phyloP scores from a whole-genome alignment of 768 basidiomycete species.

The Trametes sanguinea region DNA sequence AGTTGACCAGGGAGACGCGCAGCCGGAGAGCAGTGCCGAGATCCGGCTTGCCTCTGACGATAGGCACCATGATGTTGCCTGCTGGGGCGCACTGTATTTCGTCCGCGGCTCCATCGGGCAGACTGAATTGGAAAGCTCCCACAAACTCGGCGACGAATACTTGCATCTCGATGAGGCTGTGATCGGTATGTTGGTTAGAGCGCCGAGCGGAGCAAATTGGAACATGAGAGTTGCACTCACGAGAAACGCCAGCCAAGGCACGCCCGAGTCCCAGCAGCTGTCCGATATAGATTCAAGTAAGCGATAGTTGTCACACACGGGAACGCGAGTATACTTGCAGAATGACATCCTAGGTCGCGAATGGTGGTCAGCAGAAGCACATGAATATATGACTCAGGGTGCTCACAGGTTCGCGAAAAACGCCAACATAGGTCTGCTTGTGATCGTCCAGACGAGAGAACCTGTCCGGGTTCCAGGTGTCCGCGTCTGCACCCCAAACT shows the following conservation, averaged over 20 bases:
- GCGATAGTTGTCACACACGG: no score
- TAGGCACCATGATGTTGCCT: constrained; percentile 33
- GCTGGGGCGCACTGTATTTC: constrained; percentile 32
- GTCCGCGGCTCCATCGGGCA: constrained; percentile 23
- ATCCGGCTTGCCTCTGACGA: constrained; percentile 31
- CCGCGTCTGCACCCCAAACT: constrained; percentile 22
- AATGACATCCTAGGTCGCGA: constrained; percentile 7
- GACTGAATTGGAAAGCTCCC: constrained; percentile 36
- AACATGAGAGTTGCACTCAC: neutral
- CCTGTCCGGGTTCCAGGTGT: constrained; percentile 21
- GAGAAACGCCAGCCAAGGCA: constrained; percentile 25
- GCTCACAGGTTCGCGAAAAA: constrained; percentile 20
- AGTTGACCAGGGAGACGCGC: constrained; percentile 21
- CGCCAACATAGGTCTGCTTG: constrained; percentile 20
- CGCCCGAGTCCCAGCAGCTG: neutral
- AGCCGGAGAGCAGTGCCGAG: constrained; percentile 36
- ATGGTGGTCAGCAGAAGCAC: neutral
- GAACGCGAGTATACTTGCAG: neutral
- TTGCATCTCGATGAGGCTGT: constrained; percentile 35
- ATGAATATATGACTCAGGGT: neutral
- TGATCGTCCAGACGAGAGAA: constrained; percentile 4
- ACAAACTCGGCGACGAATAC: constrained; percentile 34
- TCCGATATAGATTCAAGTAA: no score
- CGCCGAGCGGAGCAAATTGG: neutral
- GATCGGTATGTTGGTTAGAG: neutral